Evolutionary conservation across 2,329 filamentous ascomycete genomes (phyloP).

Genomic region (Fusarium chlamydosporum): DNA sequence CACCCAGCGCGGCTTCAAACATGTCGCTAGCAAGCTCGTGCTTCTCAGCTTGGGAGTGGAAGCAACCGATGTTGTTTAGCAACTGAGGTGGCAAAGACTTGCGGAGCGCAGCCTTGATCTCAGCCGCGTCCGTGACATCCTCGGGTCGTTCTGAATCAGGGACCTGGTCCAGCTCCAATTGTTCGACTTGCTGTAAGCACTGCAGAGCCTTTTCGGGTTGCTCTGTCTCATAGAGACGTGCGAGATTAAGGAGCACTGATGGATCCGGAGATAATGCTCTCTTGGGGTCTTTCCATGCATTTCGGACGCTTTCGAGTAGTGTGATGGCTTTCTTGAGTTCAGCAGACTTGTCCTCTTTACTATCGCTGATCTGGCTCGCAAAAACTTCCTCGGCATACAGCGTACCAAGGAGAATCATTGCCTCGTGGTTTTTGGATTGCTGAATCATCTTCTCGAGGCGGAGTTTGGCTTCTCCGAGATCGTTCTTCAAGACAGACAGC

Average conservation of each 20-base stretch:
- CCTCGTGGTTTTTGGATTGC: conserved; percentile 84
- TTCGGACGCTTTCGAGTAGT: conserved; percentile 86
- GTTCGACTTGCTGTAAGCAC: conserved; percentile 91
- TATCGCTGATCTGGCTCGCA: conserved; percentile 76
- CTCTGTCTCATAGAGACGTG: conserved; percentile 88
- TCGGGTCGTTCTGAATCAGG: conserved; percentile 76
- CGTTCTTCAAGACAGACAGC: conserved; percentile 85
- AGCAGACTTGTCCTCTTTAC: conserved; percentile 87
- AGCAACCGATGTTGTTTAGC: conserved; percentile 97
- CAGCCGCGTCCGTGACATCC: conserved; percentile 68
- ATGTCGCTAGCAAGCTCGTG: conserved; percentile 83
- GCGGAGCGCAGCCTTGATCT: conserved; percentile 73
- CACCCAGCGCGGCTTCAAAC: conserved; percentile 92
- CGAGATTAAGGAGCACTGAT: conserved; percentile 90
- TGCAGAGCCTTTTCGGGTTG: conserved; percentile 91
- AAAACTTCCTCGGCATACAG: conserved; percentile 97
- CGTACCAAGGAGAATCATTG: conserved; percentile 91
- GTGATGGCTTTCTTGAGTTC: conserved; percentile 89
- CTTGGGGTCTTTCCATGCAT: conserved; percentile 93
- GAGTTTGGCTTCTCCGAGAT: conserved; percentile 92
- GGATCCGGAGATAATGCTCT: conserved; percentile 85
- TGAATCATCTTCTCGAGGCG: conserved; percentile 94
- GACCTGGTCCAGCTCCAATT: conserved; percentile 86
- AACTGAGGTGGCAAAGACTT: conserved; percentile 89
- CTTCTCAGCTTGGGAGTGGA: conserved; percentile 90